Percentiles rank a stretch among this genome's conserved stretches.
Evolutionary conservation across 495 filamentous ascomycete genomes (phyloP).

Genomic region (Penicillium chermesinum): DNA sequence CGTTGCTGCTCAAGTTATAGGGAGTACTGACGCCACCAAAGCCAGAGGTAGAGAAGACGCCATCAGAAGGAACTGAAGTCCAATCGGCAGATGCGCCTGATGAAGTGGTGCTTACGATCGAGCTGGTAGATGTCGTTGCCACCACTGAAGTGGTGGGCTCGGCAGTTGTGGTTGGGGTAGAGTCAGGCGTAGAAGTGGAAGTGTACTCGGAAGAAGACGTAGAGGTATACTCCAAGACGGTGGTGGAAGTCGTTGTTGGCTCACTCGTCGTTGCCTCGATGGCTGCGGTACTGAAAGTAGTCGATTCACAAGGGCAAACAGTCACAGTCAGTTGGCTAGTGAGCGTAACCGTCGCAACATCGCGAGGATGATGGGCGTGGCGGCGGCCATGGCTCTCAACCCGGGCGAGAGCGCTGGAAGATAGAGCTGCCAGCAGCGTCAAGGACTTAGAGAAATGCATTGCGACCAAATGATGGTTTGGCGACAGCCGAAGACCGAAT

Average conservation of each 20-base stretch:
- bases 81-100: constrained; percentile 13
- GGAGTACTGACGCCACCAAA: background rate
- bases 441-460: constrained; percentile 33
- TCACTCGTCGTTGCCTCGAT: background rate
- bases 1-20: constrained; percentile 9
- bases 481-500: background rate
- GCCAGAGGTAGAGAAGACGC: constrained; percentile 15
- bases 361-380: constrained; percentile 2
- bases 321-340: constrained; percentile 10
- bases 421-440: constrained; percentile 30
- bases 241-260: constrained; percentile 1
- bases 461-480: constrained; percentile 4
- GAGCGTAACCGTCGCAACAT: constrained; percentile 7
- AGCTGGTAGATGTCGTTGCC: constrained; percentile 1
- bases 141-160: constrained; percentile 3
- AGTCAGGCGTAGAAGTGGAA: background rate
- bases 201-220: constrained; percentile 1
- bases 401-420: constrained; percentile 20
- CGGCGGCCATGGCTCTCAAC: constrained; percentile 23
- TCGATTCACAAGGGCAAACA: constrained; percentile 10
- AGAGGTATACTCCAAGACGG: background rate
- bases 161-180: background rate
- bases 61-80: constrained; percentile 19
- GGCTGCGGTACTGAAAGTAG: background rate
- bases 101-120: constrained; percentile 2